Conservation (phyloP, 106 monocot genomes). For the Chionographis japonica region DNA sequence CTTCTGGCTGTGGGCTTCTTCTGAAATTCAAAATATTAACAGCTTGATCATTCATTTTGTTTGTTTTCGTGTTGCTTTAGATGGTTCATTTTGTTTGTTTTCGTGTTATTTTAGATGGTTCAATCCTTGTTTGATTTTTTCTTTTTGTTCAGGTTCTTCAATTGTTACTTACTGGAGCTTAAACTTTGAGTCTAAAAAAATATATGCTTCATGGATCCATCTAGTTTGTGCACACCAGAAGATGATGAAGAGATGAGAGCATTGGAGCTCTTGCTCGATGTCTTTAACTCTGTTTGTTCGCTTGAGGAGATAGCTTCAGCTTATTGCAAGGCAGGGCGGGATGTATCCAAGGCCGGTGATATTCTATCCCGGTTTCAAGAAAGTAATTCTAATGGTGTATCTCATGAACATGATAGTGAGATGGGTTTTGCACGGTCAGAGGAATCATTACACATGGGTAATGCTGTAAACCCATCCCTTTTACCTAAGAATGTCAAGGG, state of each 20-base stretch:
- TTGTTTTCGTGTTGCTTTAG: background rate
- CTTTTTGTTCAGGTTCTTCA: constrained; percentile 1
- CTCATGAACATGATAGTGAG: constrained; percentile 11
- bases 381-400: constrained; percentile 6
- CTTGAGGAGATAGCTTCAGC: constrained; percentile 83
- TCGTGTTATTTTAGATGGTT: background rate
- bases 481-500: constrained; percentile 12
- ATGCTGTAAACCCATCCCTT: background rate
- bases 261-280: constrained; percentile 45
- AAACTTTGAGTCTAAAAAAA: background rate
- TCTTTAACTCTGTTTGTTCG: constrained; percentile 49
- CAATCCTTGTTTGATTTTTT: no score
- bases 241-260: constrained; percentile 37
- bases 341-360: constrained; percentile 57
- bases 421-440: constrained; percentile 2
- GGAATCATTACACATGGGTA: constrained; percentile 11
- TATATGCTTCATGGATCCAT: background rate
- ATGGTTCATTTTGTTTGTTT: background rate
- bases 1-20: background rate
- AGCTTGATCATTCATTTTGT: background rate
- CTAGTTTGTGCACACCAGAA: constrained; percentile 4
- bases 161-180: background rate
- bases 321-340: constrained; percentile 43
- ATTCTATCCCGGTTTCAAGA: constrained; percentile 41
- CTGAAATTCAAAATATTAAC: background rate